These are phyloP conservation scores for Mayamaea pseudoterrestris DNA, from an alignment of 108 stramenopile genomes.

Conservation along the genomic window DNA sequence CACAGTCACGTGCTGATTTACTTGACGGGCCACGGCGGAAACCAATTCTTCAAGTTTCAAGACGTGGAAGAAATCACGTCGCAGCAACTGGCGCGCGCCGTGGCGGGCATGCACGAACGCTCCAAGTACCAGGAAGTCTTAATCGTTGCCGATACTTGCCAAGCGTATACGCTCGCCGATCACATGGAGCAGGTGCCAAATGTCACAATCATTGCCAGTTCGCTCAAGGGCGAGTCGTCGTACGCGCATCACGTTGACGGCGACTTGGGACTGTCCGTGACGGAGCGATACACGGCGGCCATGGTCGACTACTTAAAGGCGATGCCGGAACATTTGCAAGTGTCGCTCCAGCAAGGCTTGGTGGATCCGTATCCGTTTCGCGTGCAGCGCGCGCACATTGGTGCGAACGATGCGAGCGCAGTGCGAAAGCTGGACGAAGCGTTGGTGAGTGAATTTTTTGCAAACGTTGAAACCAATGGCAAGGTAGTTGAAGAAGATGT, in stretches of 20 bases:
- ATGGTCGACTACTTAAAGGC: constrained; percentile 14
- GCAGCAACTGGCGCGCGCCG: constrained; percentile 49
- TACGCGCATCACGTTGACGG: constrained; percentile 63
- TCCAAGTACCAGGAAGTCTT: constrained; percentile 52
- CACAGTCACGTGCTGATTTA: constrained; percentile 72
- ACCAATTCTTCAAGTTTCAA: constrained; percentile 95
- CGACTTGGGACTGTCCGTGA: constrained; percentile 42
- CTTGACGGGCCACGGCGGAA: constrained; percentile 94
- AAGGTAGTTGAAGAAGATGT: too few relatives aligned
- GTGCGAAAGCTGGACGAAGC: constrained; percentile 11
- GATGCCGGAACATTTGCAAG: constrained; percentile 4
- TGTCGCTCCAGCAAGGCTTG: constrained; percentile 21
- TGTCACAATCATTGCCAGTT: constrained; percentile 64
- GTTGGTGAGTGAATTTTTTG: constrained; percentile 46
- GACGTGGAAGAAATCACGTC: constrained; percentile 88
- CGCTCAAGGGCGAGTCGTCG: constrained; percentile 52
- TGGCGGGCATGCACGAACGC: constrained; percentile 53
- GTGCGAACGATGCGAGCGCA: constrained; percentile 10
- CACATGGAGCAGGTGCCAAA: constrained; percentile 37
- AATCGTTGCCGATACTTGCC: constrained; percentile 91
- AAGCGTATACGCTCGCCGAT: constrained; percentile 80
- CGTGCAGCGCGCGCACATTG: constrained; percentile 24
- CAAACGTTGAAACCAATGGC: too few relatives aligned
- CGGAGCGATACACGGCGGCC: constrained; percentile 64
- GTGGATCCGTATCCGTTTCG: constrained; percentile 17